Base-by-base conservation (phyloP, 2,329 filamentous ascomycete genomes). In the Claviceps maximensis region DNA sequence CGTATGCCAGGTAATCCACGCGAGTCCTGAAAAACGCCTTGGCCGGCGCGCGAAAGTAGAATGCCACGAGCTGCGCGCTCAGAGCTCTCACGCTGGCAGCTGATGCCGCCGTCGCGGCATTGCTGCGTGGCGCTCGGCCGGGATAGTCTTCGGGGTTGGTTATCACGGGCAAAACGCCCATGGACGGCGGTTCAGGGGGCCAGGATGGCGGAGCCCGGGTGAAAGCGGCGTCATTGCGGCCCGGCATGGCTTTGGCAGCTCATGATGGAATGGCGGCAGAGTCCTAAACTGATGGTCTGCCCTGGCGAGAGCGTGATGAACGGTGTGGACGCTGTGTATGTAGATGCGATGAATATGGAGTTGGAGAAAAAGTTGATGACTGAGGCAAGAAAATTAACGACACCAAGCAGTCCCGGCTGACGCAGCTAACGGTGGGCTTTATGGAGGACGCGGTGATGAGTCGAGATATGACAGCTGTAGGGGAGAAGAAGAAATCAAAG, bases 21-120 rank as follows among this genome's bases (percentile, higher is more conserved):
- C 90, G 76, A 1, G 87, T 90, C 56, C 88, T 81, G 70, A 96
- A 95, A 66, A 96, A 96, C 17, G 89, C 87, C 69, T 95, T 95
- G 51, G 89, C 86, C 1, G 90, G 90, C 0, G 89, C 88, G 53
- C 89, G 78, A 65, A 95, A 96, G 71, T 95, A 96, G 62, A 95
- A 95, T 25, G 89, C 84, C 52, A 95, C 79, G 61, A 89, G 75
- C 64, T 94, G 86, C 8, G 88, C 86, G 60, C 85, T 90, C 57
- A 95, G 68, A 29, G 89, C 90, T 47, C 90, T 85, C 57, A 89
- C 86, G 42, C 87, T 82, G 23, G 89, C 89, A 4, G 89, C 89
- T 23, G 87, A 89, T n/a, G 87, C 86, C 48, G 87, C 89, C 2
- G 78, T 81, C 6, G 78, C 77, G 40, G 77, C 77, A 63, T 79